Base-by-base conservation (phyloP, 2,329 filamentous ascomycete species). In the Neopestalotiopsis rosae region DNA sequence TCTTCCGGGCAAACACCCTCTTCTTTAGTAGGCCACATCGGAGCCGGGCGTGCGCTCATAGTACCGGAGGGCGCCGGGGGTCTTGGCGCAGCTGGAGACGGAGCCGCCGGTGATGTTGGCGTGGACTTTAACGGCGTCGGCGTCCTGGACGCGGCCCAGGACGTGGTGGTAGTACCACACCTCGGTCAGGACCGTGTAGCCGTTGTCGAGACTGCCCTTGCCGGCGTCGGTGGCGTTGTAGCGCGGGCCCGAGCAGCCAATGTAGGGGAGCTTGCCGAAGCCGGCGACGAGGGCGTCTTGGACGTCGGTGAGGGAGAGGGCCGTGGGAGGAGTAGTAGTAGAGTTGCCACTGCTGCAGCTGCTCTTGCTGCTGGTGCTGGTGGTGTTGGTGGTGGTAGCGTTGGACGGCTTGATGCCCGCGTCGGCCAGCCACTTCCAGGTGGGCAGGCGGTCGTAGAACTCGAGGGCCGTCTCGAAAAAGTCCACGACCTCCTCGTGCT, bases 101-200 rank as follows among this genome's bases (percentile, higher is more conserved):
- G 80, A 82, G 4, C 84, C 83, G 0, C 85, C 87, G 67, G 86
- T 84, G 2, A 84, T 81, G 67, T 80, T 78, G 7, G 81, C 80
- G n/a, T 78, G 75, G 10, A 84, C 75, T 5, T 84, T 81, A 30
- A 86, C 74, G 10, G 80, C 83, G 56, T 85, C 77, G 2, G 81
- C 82, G 67, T 84, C 79, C 79, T 91, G 90, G 6, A 88, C 85
- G 17, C 83, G 78, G 3, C 90, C 90, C 67, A 83, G 84, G 66
- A 88, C 86, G 77, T 91, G 86, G 77, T 87, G 84, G 74, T 91
- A 91, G 75, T 92, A 92, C 89, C 89, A 92, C 13, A 90, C 83
- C 82, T 92, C 90, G 69, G 77, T 85, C 62, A 92, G 72, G 40
- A 85, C 81, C 1, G 89, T 91, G 71, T 80, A 80, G 1, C 90